Conservation (phyloP, 2,329 filamentous ascomycete species). For the Fusarium sp. region DNA sequence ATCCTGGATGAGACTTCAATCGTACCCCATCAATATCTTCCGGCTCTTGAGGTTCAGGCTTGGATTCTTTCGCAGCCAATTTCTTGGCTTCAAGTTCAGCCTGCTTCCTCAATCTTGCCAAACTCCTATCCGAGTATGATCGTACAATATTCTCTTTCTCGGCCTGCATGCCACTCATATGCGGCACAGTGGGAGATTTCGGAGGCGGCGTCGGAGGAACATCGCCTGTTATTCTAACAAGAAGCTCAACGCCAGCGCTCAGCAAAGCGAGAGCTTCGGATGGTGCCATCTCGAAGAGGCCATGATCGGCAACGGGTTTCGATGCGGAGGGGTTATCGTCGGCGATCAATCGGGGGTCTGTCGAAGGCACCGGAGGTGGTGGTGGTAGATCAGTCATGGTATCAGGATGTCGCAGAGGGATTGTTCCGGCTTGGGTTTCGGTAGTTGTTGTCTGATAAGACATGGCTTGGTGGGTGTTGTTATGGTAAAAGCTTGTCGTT, state of each 20-base stretch:
- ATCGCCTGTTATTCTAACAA: conserved; percentile 80
- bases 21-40: conserved; percentile 67
- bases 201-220: conserved; percentile 83
- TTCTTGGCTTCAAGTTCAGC: conserved; percentile 51
- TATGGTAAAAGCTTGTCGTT: background rate
- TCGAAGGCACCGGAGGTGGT: conserved; percentile 57
- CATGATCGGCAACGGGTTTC: conserved; percentile 60
- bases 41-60: conserved; percentile 19
- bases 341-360: conserved; percentile 52
- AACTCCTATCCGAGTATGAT: conserved; percentile 67
- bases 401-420: conserved; percentile 37
- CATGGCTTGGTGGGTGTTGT: conserved; percentile 34
- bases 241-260: conserved; percentile 75
- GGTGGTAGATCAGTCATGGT: conserved; percentile 49
- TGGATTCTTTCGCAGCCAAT: conserved; percentile 33
- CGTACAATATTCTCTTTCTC: conserved; percentile 72
- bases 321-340: conserved; percentile 42
- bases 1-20: conserved; percentile 56
- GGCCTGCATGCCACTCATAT: conserved; percentile 71
- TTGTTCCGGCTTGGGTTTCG: conserved; percentile 37
- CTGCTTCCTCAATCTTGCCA: conserved; percentile 59
- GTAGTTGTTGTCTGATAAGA: conserved; percentile 42
- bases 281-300: conserved; percentile 79
- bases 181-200: conserved; percentile 71
- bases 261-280: conserved; percentile 83